Conservation (phyloP, 768 basidiomycete genomes). For the Boletus rex-veris region DNA sequence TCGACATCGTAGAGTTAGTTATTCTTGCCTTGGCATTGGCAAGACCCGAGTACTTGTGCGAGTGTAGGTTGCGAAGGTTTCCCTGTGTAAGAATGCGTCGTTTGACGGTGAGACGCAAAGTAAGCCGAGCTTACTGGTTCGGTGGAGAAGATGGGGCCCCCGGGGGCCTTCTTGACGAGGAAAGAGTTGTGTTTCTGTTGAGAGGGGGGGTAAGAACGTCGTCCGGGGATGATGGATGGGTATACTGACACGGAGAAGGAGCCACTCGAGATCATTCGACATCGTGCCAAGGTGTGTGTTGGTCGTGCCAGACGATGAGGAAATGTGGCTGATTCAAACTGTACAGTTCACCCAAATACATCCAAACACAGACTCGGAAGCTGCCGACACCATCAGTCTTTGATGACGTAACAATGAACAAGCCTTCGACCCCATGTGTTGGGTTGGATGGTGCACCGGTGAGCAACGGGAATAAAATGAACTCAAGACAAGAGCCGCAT, state of each 20-base stretch:
- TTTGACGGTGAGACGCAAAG: not conserved
- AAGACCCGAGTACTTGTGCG: constrained; percentile 89
- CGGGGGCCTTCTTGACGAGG: constrained; percentile 71
- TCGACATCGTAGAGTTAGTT: not conserved
- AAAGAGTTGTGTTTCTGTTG: constrained; percentile 78
- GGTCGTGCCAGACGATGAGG: constrained; percentile 16
- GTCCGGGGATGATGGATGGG: not conserved
- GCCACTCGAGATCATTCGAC: constrained; percentile 92
- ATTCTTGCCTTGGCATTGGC: constrained; percentile 71
- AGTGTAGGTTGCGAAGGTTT: constrained; percentile 84
- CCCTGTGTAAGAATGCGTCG: constrained; percentile 45
- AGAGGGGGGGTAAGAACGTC: not conserved
- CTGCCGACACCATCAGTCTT: too few relatives aligned
- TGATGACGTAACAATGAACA: too few relatives aligned
- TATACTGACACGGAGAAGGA: constrained; percentile 75
- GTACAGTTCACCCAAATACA: constrained; percentile 31
- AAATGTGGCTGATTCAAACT: constrained; percentile 32
- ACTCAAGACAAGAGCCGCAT: too few relatives aligned
- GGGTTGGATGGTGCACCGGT: too few relatives aligned
- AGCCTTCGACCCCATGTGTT: too few relatives aligned
- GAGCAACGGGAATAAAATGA: too few relatives aligned
- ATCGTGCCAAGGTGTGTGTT: constrained; percentile 43
- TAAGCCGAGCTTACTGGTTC: constrained; percentile 60
- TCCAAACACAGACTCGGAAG: constrained; percentile 13
- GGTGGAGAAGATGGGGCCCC: constrained; percentile 78